Base-by-base conservation (phyloP, 2,329 filamentous ascomycete species). In the Cladosporium sp. region DNA sequence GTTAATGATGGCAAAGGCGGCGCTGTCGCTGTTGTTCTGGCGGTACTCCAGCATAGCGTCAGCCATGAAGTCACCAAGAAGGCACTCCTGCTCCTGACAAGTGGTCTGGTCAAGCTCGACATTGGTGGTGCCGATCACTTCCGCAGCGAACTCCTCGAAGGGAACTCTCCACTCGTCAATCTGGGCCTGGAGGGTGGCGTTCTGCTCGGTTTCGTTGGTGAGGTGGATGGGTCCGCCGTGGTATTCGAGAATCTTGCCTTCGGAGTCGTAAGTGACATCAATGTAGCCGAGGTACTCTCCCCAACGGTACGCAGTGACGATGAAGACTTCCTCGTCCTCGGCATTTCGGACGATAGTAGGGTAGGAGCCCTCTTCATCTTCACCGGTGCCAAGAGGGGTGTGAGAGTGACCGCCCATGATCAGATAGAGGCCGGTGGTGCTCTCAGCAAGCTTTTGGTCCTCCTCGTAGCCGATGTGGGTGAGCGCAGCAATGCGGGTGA, bases 231-330 rank as follows among this genome's bases (percentile, higher is more conserved):
- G 88, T 0, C 83, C 87, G 36, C 88, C 88, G 71, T 84, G 83
- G 77, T 90, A 90, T 4, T 82, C 82, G 6, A 90, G 80, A 18
- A 89, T 84, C 74, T 84, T 87, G 74, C 88, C 88, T 1, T 85
- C 78, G 4, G 79, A 69, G 70, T 88, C 86, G 71, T 88, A 90
- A 0, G 85, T 86, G 8, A 90, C 83, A 68, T 89, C 87, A 69
- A 90, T 90, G 74, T 88, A 88, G 66, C 88, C 88, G 2, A 90
- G 77, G 65, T 90, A 90, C 77, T 90, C 86, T 61, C 88, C 88
- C 88, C 88, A 90, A 68, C 87, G 84, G 73, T 87, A 90, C 2
- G 87, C 85, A 8, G 87, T 89, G 21, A 90, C 88, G 71, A 90
- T 83, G 73, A 90, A 90, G 59, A 90, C 88, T 71, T 90, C 88